phyloP scores from a whole-genome alignment of 352 stramenopile genomes.

The Globisporangium splendens region DNA sequence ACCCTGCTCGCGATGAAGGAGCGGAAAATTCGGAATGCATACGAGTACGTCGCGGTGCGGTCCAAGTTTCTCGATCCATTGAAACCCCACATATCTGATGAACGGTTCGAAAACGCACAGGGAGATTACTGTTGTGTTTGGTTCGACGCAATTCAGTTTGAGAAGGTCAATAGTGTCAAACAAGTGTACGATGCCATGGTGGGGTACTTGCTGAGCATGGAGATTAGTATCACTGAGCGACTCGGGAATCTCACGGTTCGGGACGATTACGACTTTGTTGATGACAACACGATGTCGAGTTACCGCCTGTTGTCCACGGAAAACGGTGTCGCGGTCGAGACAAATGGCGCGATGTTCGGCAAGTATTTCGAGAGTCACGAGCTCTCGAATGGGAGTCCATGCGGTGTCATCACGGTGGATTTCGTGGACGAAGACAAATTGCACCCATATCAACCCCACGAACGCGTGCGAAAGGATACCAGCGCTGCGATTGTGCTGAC shows the following conservation, averaged over 20 bases:
- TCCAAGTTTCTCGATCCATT: slow-evolving; percentile 36
- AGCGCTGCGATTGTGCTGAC: background rate
- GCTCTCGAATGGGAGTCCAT: background rate
- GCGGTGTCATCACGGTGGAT: background rate
- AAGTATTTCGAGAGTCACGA: slow-evolving; percentile 7
- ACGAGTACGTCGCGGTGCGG: slow-evolving; percentile 33
- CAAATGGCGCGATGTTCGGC: background rate
- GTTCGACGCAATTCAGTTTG: slow-evolving; percentile 43
- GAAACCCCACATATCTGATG: slow-evolving; percentile 31
- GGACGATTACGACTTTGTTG: slow-evolving; percentile 31
- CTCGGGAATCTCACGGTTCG: slow-evolving; percentile 46
- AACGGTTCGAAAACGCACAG: slow-evolving; percentile 38
- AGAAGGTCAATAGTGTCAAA: slow-evolving; percentile 33
- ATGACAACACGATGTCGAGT: slow-evolving; percentile 27
- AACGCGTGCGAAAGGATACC: slow-evolving; percentile 4
- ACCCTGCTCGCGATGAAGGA: slow-evolving; percentile 28
- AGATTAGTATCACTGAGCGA: slow-evolving; percentile 54
- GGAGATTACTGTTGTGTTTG: slow-evolving; percentile 30
- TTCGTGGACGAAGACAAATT: slow-evolving; percentile 2
- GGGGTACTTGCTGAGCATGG: slow-evolving; percentile 50
- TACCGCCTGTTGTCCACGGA: slow-evolving; percentile 25
- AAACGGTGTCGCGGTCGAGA: background rate
- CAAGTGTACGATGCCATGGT: slow-evolving; percentile 49
- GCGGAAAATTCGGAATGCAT: slow-evolving; percentile 29
- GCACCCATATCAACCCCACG: background rate